Conservation (phyloP, 495 filamentous ascomycete species). For the Cetradonia linearis region DNA sequence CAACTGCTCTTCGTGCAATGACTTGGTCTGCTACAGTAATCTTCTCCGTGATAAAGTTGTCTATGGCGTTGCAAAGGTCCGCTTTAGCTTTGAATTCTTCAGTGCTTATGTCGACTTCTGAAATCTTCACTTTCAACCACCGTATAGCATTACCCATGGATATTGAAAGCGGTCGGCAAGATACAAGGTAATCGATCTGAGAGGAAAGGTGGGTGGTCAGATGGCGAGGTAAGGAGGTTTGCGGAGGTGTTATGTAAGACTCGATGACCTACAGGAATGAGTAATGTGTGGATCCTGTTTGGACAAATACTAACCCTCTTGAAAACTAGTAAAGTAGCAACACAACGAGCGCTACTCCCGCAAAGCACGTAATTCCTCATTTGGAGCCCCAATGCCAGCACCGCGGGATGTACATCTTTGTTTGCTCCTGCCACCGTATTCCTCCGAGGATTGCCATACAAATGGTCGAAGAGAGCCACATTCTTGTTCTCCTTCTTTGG, state of each 20-base stretch:
- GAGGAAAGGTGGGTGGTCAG: slow-evolving; percentile 87
- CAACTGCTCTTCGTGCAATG: slow-evolving; percentile 63
- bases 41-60: slow-evolving; percentile 80
- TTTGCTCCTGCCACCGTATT: slow-evolving; percentile 63
- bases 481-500: slow-evolving; percentile 57
- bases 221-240: slow-evolving; percentile 76
- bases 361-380: slow-evolving; percentile 82
- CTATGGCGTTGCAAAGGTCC: slow-evolving; percentile 66
- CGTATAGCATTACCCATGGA: slow-evolving; percentile 94
- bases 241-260: slow-evolving; percentile 76
- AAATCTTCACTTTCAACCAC: slow-evolving; percentile 81
- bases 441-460: slow-evolving; percentile 63
- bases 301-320: slow-evolving; percentile 53
- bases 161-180: slow-evolving; percentile 84
- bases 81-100: slow-evolving; percentile 71
- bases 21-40: slow-evolving; percentile 78
- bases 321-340: slow-evolving; percentile 79
- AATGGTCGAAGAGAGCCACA: slow-evolving; percentile 71
- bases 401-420: slow-evolving; percentile 84
- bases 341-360: slow-evolving; percentile 79
- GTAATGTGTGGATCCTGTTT: not conserved
- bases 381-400: slow-evolving; percentile 77
- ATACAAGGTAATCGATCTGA: slow-evolving; percentile 88
- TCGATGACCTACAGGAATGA: slow-evolving; percentile 59
- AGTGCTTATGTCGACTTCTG: slow-evolving; percentile 70